Conservation (phyloP, 768 basidiomycete species). For the Tephrocybe sp. region DNA sequence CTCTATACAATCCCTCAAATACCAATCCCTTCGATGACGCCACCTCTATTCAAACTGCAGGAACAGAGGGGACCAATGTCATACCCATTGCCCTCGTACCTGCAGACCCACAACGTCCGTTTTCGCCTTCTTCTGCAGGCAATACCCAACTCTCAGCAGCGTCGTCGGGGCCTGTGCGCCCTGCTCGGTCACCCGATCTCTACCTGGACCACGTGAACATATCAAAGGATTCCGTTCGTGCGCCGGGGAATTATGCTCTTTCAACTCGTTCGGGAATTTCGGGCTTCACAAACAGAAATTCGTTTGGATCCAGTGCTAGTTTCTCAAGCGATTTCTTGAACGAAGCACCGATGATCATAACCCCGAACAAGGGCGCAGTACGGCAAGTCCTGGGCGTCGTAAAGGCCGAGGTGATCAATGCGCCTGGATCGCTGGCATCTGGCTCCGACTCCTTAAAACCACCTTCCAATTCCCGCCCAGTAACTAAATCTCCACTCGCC, state of each 20-base stretch:
- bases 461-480: conserved; percentile 41
- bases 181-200: conserved; percentile 58
- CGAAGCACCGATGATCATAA: conserved; percentile 82
- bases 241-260: conserved; percentile 35
- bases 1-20: conserved; percentile 29
- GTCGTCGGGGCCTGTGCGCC: conserved; percentile 52
- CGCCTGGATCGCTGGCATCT: conserved; percentile 43
- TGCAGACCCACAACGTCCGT: conserved; percentile 45
- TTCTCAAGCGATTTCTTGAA: conserved; percentile 78
- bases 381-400: conserved; percentile 76
- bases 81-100: conserved; percentile 84
- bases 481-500: conserved; percentile 67
- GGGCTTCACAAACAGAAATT: conserved; percentile 55
- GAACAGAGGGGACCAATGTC: conserved; percentile 79
- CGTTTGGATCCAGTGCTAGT: conserved; percentile 74
- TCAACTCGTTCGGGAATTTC: conserved; percentile 60
- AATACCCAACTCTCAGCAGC: conserved; percentile 30
- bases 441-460: conserved; percentile 41
- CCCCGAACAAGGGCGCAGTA: conserved; percentile 61
- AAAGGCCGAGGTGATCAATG: conserved; percentile 76
- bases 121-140: conserved; percentile 26
- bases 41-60: conserved; percentile 82
- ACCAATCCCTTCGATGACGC: conserved; percentile 77
- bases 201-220: conserved; percentile 64
- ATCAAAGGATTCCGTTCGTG: conserved; percentile 50